phyloP scores from a whole-genome alignment of 2,329 filamentous ascomycete genomes.

The Hypoxylon sp. region DNA sequence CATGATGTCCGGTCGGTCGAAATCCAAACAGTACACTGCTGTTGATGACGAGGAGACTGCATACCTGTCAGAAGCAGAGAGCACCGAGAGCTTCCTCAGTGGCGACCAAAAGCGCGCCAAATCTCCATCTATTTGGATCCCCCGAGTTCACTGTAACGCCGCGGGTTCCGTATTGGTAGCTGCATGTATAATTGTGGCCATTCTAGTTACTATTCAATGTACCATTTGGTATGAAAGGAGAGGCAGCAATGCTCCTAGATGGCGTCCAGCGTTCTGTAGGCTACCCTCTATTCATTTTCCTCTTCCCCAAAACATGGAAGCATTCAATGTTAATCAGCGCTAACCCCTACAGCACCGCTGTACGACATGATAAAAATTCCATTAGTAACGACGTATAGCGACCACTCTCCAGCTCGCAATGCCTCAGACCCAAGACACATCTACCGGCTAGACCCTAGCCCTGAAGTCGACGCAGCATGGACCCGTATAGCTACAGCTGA shows the following conservation, averaged over 20 bases:
- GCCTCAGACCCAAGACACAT: constrained; percentile 18
- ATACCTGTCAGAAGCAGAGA: constrained; percentile 15
- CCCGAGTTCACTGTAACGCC: constrained; percentile 6
- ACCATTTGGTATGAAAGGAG: constrained; percentile 21
- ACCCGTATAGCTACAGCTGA: constrained; percentile 21
- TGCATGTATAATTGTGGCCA: constrained; percentile 1
- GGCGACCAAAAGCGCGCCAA: neutral
- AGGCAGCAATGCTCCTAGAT: constrained; percentile 18
- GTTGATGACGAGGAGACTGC: constrained; percentile 17
- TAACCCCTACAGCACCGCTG: constrained; percentile 10
- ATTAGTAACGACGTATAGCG: constrained; percentile 8
- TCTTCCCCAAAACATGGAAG: neutral
- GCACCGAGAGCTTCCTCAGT: constrained; percentile 5
- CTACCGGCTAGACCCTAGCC: constrained; percentile 12
- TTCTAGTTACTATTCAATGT: constrained; percentile 19
- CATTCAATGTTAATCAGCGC: neutral
- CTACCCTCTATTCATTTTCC: neutral
- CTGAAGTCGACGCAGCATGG: constrained; percentile 19
- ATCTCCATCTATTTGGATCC: constrained; percentile 1
- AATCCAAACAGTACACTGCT: constrained; percentile 11
- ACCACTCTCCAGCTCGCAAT: constrained; percentile 17
- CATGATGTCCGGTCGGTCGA: constrained; percentile 6
- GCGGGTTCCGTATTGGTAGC: constrained; percentile 5
- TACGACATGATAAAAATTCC: constrained; percentile 19
- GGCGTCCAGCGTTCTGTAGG: constrained; percentile 19